Conservation (phyloP, 192 early-diverging fungal genomes). For the Backusella tuberculispora region DNA sequence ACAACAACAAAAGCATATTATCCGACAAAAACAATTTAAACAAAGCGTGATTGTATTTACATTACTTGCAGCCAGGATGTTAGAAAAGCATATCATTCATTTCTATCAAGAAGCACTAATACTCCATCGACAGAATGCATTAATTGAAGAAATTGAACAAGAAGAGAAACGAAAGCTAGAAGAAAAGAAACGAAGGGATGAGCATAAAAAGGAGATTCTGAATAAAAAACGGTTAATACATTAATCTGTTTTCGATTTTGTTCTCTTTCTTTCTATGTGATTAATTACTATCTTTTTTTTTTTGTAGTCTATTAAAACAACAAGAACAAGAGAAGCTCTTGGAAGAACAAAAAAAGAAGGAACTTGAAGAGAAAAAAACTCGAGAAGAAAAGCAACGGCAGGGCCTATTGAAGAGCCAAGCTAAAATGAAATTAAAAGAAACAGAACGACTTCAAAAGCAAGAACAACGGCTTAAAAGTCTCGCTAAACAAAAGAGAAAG, state of each 20-base stretch:
- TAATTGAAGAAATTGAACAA: neutral
- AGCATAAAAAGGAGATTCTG: neutral
- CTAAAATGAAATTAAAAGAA: neutral
- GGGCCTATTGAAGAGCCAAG: neutral
- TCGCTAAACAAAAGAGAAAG: too few relatives aligned
- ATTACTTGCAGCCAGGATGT: neutral
- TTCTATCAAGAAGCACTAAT: neutral
- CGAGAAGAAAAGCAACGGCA: neutral
- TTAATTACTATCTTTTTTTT: neutral
- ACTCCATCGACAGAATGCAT: neutral
- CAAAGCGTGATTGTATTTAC: too few relatives aligned
- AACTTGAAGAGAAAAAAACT: neutral
- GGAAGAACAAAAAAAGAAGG: neutral
- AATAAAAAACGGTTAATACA: slow-evolving; percentile 10
- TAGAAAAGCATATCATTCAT: neutral
- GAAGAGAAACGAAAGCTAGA: neutral
- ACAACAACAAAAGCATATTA: too few relatives aligned
- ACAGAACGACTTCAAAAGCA: too few relatives aligned
- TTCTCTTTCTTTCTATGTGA: neutral
- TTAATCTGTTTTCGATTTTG: neutral
- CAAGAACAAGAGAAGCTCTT: neutral
- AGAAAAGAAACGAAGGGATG: neutral
- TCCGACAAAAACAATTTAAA: too few relatives aligned
- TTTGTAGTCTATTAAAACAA: neutral
- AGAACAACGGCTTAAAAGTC: too few relatives aligned